Evolutionary conservation across 1,139 yeast genomes (phyloP), one percentile per base, ranked within the genome.

Genomic region (Kodamaea fungicola): DNA sequence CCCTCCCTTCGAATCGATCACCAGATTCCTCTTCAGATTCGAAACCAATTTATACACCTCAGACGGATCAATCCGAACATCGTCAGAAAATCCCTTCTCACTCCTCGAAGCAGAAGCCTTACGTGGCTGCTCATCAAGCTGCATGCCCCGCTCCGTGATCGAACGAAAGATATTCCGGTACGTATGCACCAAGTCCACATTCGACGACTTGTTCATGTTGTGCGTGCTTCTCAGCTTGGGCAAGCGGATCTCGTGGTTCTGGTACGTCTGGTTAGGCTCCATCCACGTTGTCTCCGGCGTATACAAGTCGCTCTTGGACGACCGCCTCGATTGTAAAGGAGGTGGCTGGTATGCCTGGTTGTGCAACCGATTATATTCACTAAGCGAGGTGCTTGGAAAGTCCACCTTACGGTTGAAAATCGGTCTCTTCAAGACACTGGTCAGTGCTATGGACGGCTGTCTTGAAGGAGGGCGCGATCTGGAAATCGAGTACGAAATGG

Each of bases 221-320:
- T 62, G 56, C 28, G 49, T 51, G n/a, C 67, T 61, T 31, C 62
- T 45, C 9, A 67, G 50, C 36, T 57, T 56, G 6, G 41, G 36
- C 10, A 39, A 39, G 2, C 40, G 33, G 16, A 35, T 42, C 8
- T 36, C 34, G 13, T 24, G 41, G 32, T 26, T 28, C 22, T 16
- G 30, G 13, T 12, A 8, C 23, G 22, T 24, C 12, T 7, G 31
- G 28, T 33, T 33, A 39, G 39, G 71, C 37, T 69, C 74, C 73
- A 68, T 67, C 75, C 76, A 69, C 39, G 66, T 68, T 31, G 64
- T 59, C 33, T 63, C 73, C 2, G 69, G 55, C 2, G 61, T 54
- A 46, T 70, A 67, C 37, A 69, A 52, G 24, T 69, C 76, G 48
- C 74, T 67, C 32, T 61, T 51, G 4, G 75, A 67, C 1, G 75